Conservation (phyloP, 371 early-diverging fungal genomes). For the Choanephora cucurbitarum region DNA sequence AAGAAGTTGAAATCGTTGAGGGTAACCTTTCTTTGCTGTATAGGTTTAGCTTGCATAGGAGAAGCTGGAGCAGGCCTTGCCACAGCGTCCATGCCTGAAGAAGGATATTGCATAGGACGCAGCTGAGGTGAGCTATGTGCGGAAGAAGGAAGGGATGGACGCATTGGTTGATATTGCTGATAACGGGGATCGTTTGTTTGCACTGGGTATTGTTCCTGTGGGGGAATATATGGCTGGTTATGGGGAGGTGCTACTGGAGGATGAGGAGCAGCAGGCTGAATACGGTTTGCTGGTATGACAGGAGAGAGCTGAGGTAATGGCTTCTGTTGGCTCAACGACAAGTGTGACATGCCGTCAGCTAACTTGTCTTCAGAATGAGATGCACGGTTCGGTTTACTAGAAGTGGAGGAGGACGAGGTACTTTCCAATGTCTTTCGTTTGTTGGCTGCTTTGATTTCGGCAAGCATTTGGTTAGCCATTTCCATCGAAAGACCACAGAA, state of each 20-base stretch:
- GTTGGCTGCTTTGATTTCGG: conserved; percentile 71
- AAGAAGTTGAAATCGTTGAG: conserved; percentile 89
- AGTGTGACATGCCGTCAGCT: conserved; percentile 8
- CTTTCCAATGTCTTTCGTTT: conserved; percentile 38
- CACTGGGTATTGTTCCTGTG: conserved; percentile 24
- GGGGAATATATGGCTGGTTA: conserved; percentile 22
- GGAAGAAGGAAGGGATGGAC: not conserved
- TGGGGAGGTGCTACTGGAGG: conserved; percentile 26
- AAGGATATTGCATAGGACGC: not conserved
- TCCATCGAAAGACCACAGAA: conserved; percentile 92
- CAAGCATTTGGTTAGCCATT: conserved; percentile 82
- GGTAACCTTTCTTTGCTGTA: conserved; percentile 32
- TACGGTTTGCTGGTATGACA: conserved; percentile 1
- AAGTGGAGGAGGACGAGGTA: conserved; percentile 8
- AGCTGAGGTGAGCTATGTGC: not conserved
- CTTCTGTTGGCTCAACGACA: conserved; percentile 23
- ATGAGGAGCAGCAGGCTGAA: conserved; percentile 5
- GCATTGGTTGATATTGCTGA: conserved; percentile 22
- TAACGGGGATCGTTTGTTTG: conserved; percentile 21
- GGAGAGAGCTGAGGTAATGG: conserved; percentile 2
- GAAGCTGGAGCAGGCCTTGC: not conserved
- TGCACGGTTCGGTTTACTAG: conserved; percentile 19
- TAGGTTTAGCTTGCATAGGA: conserved; percentile 2
- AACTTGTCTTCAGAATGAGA: conserved; percentile 12
- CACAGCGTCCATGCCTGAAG: conserved; percentile 4